Conservation (phyloP, 164 flowering plant species). For the Sedum album region DNA sequence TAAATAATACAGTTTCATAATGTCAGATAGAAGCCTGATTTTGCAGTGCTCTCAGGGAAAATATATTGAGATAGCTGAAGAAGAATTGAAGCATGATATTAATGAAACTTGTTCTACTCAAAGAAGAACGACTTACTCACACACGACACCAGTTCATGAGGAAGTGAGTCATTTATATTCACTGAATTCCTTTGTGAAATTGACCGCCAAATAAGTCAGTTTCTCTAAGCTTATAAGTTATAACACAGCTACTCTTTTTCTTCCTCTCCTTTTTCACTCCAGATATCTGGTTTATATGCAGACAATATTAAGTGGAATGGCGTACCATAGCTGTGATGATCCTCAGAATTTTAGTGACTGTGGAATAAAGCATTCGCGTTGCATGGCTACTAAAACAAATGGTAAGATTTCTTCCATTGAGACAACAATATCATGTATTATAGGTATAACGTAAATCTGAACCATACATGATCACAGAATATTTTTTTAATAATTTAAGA, state of each 20-base stretch:
- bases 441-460: not conserved
- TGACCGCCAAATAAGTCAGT: not conserved
- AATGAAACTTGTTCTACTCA: constrained; percentile 53
- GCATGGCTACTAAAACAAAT: constrained; percentile 12
- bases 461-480: not conserved
- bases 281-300: constrained; percentile 19
- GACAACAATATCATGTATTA: not conserved
- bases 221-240: not conserved
- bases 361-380: constrained; percentile 14
- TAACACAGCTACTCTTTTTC: not conserved
- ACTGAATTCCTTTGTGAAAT: not conserved
- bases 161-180: constrained; percentile 39
- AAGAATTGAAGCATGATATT: constrained; percentile 53
- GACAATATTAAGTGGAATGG: constrained; percentile 38
- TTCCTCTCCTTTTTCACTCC: not conserved
- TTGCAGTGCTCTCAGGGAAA: constrained; percentile 39
- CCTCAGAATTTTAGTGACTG: constrained; percentile 27
- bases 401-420: not conserved
- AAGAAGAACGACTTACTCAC: constrained; percentile 28
- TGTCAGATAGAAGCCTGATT: not conserved
- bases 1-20: not conserved
- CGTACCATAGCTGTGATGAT: constrained; percentile 62
- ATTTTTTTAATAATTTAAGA: not conserved
- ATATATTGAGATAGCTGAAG: constrained; percentile 40
- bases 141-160: constrained; percentile 51